Base-by-base conservation (phyloP, 2,329 filamentous ascomycete species). In the Colletotrichum tamarilloi region DNA sequence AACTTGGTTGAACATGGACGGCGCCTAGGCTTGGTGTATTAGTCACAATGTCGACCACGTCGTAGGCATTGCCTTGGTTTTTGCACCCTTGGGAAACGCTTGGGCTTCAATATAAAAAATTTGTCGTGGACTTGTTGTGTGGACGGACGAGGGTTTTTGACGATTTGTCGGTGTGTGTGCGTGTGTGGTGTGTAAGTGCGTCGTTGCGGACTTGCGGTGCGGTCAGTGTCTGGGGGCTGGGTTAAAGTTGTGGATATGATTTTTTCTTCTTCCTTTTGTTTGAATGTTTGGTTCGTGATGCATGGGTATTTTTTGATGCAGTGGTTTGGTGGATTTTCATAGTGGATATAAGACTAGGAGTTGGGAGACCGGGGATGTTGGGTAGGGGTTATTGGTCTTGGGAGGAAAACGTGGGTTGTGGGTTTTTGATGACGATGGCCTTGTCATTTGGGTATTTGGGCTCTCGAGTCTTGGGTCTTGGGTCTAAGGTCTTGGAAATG, bases 341-440 rank as follows among this genome's bases (percentile, higher is more conserved):
- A 62, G 46, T 53, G 46, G 42, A 52, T 66, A 30, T 66, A 38
- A 35, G 60, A 19, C 28, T 22, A 12, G 46, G 46, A 26, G 7
- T 19, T 19, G 53, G 5, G 53, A 42, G 16, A 42, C 38, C 38
- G 16, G 38, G 38, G 38, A 42, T 42, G 38, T 42, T 42, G 38
- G 38, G 38, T 19, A 42, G 38, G 38, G 38, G 38, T 42, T 19
- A 16, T 19, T 4, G 24, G 16, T 16, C 24, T 56, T 30, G n/a
- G 6, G 28, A 22, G 19, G 16, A 62, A 72, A 72, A 68, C 69
- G 38, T 68, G 69, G 57, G 52, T 68, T 72, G 69, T 72, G 69
- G 69, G 65, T 68, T 72, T 65, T 65, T 60, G 30, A 35, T 46
- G 35, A 24, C 16, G 26, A 59, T 68, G 52, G 63, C 69, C 69